Percentiles rank a stretch among this genome's conserved stretches.
These are phyloP conservation scores for Xerophyta viscosa DNA, from an alignment of 106 monocot genomes.

Conservation along the genomic window DNA sequence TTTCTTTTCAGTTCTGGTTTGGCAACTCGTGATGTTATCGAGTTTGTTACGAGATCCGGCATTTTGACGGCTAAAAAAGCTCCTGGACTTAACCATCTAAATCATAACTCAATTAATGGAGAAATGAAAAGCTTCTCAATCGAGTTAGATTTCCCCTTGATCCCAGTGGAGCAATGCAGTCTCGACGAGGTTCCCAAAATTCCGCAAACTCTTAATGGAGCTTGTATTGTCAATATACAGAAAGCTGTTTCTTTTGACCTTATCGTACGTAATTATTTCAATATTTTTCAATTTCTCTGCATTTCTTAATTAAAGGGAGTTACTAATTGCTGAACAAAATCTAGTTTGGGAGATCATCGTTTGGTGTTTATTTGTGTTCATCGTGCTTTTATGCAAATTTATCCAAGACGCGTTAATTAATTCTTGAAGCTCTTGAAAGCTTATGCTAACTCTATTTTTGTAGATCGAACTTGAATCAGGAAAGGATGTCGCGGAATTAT, in stretches of 20 bases:
- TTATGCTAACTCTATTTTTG: no score
- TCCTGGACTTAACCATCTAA: slow-evolving; percentile 1
- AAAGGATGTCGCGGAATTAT: slow-evolving; percentile 19
- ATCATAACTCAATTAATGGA: not conserved
- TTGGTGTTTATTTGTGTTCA: no score
- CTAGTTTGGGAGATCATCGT: no score
- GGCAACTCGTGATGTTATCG: slow-evolving; percentile 30
- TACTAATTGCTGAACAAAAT: no score
- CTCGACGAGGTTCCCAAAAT: slow-evolving; percentile 37
- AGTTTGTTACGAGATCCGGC: slow-evolving; percentile 71
- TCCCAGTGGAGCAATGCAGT: slow-evolving; percentile 28
- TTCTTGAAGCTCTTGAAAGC: no score
- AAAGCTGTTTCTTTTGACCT: slow-evolving; percentile 28
- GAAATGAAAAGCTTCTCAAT: slow-evolving; percentile 33
- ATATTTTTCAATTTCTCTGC: no score
- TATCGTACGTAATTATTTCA: slow-evolving; percentile 14
- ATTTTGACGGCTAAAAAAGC: slow-evolving; percentile 59
- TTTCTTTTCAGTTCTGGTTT: slow-evolving; percentile 51
- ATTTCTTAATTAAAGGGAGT: no score
- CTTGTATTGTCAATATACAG: slow-evolving; percentile 30
- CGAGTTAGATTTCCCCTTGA: slow-evolving; percentile 71
- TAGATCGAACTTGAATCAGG: slow-evolving; percentile 34
- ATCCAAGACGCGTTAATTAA: no score
- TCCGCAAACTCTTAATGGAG: slow-evolving; percentile 48
- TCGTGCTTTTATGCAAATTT: no score